Evolutionary conservation across 805 yeast genomes (phyloP), one percentile per base, ranked within the genome.

Genomic region (Candida bentonensis): DNA sequence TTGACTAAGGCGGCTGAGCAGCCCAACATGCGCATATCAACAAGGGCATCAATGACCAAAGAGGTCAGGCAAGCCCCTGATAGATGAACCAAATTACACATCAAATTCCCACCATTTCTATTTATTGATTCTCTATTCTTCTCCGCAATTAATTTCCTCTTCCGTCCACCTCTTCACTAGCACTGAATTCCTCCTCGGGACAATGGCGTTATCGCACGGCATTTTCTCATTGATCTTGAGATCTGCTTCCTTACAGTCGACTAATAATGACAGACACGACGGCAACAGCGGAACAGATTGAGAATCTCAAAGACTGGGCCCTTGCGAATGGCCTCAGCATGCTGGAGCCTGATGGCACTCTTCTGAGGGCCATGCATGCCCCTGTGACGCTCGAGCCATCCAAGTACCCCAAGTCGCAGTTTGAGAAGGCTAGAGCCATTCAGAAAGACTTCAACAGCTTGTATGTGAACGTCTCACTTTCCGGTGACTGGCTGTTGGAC

Each of bases 351-450:
- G 66, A 70, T 22, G 76, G 69, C 53, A 49, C 64, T 11, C 49
- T 21, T 69, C 64, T 52, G n/a, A 65, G 65, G 36, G 71, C 76
- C 15, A 62, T 63, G 20, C 72, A 72, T 43, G 95, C 96, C 1
- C 98, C 99, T 30, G 78, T 86, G 7, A 92, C 98, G 1, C 55
- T 89, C 23, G 86, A 69, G 56, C 99, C 99, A 3, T 82, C 96
- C 0, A 95, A 95, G 4, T 78, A 87, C 51, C 89, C 96, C 3
- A 69, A 64, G 45, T 44, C 56, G 1, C 76, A 82, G 44, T 89
- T 84, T 59, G 68, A 74, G 7, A 68, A 71, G 48, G 94, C 95
- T 2, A 55, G 75, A 22, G 62, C 61, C 3, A 78, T 87, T 11
- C 95, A 88, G 58, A 61, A 66, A 34, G 55, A 64, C 3, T 92